Percentiles rank a stretch among this genome's conserved stretches.
These are phyloP conservation scores for Solanum chmielewskii DNA, from an alignment of 257 asterid species.

Conservation along the genomic window DNA sequence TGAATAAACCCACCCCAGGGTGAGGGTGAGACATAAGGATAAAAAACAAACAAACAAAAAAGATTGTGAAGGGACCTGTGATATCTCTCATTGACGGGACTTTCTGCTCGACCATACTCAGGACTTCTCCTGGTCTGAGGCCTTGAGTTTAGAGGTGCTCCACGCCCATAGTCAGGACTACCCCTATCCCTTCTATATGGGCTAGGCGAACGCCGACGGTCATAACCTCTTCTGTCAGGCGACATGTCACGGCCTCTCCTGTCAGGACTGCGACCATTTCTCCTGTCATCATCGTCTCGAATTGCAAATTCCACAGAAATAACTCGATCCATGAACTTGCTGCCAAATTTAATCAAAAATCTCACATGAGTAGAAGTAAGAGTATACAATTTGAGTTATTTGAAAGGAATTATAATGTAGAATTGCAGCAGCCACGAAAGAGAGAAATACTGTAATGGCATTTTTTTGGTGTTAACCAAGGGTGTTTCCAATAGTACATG, in stretches of 20 bases:
- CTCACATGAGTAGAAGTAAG: not conserved
- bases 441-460: not conserved
- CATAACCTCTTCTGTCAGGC: slow-evolving; percentile 49
- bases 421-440: not conserved
- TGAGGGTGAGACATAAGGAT: not conserved
- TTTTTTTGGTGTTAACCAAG: not conserved
- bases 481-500: not conserved
- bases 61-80: slow-evolving; percentile 24
- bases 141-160: slow-evolving; percentile 56
- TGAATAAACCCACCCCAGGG: not conserved
- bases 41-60: not conserved
- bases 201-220: slow-evolving; percentile 64
- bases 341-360: slow-evolving; percentile 16
- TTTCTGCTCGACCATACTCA: slow-evolving; percentile 42
- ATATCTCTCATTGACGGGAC: slow-evolving; percentile 50
- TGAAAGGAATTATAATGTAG: not conserved
- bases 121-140: slow-evolving; percentile 48
- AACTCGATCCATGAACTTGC: slow-evolving; percentile 80
- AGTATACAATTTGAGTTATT: not conserved
- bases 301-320: slow-evolving; percentile 81
- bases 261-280: slow-evolving; percentile 68
- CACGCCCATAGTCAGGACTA: slow-evolving; percentile 92
- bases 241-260: slow-evolving; percentile 66
- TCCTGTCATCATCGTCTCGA: slow-evolving; percentile 69
- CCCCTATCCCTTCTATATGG: slow-evolving; percentile 72